Evolutionary conservation across 2,329 filamentous ascomycete species (phyloP).

Genomic region (Fusarium sp.): DNA sequence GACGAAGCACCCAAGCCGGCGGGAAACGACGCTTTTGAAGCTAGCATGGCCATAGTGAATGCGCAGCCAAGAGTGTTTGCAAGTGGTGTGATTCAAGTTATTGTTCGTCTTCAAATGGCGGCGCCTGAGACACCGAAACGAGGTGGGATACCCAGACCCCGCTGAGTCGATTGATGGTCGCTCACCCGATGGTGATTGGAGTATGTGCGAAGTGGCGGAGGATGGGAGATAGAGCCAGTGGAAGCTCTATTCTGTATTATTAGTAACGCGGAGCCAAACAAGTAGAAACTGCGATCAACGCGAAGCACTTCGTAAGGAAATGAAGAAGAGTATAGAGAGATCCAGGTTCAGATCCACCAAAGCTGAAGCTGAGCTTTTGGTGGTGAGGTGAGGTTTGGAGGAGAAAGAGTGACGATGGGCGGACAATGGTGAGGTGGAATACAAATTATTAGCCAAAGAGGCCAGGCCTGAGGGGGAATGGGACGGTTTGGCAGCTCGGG

Average conservation of each 20-base stretch:
- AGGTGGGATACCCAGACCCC: slow-evolving; percentile 38
- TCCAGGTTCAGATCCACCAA: slow-evolving; percentile 5
- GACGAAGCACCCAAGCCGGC: slow-evolving; percentile 59
- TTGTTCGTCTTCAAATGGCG: slow-evolving; percentile 19
- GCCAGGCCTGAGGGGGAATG: slow-evolving; percentile 24
- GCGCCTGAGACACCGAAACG: slow-evolving; percentile 36
- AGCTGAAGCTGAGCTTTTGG: slow-evolving; percentile 12
- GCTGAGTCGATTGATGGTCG: slow-evolving; percentile 30
- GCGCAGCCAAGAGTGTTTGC: neutral
- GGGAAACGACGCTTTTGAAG: slow-evolving; percentile 77
- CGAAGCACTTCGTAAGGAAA: slow-evolving; percentile 32
- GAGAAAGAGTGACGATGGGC: slow-evolving; percentile 30
- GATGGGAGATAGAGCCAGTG: neutral
- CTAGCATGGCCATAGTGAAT: slow-evolving; percentile 76
- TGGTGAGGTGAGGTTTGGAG: slow-evolving; percentile 17
- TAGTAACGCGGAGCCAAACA: slow-evolving; percentile 31
- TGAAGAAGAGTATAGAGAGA: slow-evolving; percentile 22
- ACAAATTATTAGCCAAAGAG: slow-evolving; percentile 32
- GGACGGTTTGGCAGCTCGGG: slow-evolving; percentile 41
- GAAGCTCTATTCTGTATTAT: slow-evolving; percentile 32
- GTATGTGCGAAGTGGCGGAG: slow-evolving; percentile 5
- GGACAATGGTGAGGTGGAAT: slow-evolving; percentile 24
- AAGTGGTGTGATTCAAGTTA: neutral
- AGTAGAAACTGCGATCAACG: slow-evolving; percentile 41
- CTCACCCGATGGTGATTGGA: slow-evolving; percentile 23